Percentiles rank a stretch among this genome's conserved stretches.
phyloP scores from a whole-genome alignment of 768 basidiomycete species.

The Trametes elegans region DNA sequence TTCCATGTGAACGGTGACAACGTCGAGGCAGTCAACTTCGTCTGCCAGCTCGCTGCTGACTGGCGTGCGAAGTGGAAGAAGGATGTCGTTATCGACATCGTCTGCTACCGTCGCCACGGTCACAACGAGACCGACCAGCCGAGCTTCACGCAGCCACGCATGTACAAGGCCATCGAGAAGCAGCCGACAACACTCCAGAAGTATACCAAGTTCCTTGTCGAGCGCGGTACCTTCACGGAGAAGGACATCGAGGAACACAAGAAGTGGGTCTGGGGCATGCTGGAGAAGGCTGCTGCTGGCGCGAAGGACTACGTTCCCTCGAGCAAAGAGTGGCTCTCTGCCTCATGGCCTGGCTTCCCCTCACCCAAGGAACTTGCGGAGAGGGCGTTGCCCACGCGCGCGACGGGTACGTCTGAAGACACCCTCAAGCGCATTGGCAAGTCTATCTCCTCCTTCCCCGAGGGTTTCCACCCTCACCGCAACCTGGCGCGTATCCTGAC shows the following conservation, averaged over 20 bases:
- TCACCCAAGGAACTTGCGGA: constrained; percentile 95
- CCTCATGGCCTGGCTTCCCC: constrained; percentile 98
- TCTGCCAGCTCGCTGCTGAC: constrained; percentile 96
- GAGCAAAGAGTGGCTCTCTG: constrained; percentile 95
- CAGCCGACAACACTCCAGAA: constrained; percentile 90
- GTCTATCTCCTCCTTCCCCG: constrained; percentile 82
- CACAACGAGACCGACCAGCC: constrained; percentile 99
- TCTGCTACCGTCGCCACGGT: constrained; percentile 98
- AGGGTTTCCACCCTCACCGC: constrained; percentile 82
- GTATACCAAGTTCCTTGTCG: constrained; percentile 88
- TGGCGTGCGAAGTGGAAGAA: constrained; percentile 98
- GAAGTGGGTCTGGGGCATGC: constrained; percentile 99
- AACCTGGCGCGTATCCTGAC: constrained; percentile 92
- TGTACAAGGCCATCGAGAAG: constrained; percentile 96
- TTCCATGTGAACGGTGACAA: constrained; percentile 99
- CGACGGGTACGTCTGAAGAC: constrained; percentile 78
- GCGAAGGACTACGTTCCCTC: constrained; percentile 96
- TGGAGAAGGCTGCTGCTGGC: constrained; percentile 92
- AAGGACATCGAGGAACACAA: constrained; percentile 98
- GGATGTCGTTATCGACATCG: constrained; percentile 97
- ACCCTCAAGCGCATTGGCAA: constrained; percentile 83
- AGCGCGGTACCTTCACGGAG: constrained; percentile 91
- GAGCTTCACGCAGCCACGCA: constrained; percentile 95
- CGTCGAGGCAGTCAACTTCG: constrained; percentile 97
- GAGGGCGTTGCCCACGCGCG: constrained; percentile 83